These are phyloP conservation scores for Parmales sp. DNA, from an alignment of 108 stramenopile genomes.

Conservation along the genomic window DNA sequence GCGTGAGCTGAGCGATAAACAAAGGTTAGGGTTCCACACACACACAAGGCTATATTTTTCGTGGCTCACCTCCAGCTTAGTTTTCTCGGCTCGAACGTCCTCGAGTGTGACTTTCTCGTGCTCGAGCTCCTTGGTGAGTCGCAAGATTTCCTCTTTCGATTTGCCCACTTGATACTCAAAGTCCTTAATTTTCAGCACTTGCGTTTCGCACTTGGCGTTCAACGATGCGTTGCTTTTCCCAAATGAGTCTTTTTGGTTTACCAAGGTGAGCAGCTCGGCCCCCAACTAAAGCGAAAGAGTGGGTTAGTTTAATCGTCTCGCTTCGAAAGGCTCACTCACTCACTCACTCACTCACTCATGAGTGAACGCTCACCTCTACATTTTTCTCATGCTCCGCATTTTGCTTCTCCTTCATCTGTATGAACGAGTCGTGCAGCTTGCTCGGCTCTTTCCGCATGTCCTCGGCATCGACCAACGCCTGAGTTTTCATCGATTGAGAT, in stretches of 20 bases:
- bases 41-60: too few relatives aligned
- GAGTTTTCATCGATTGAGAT: not conserved
- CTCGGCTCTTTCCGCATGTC: not conserved
- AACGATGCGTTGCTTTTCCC: not conserved
- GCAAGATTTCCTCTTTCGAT: not conserved
- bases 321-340: too few relatives aligned
- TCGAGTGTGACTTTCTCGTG: not conserved
- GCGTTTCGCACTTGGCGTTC: not conserved
- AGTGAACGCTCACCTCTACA: too few relatives aligned
- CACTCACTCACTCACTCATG: too few relatives aligned
- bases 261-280: not conserved
- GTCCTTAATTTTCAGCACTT: not conserved
- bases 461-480: not conserved
- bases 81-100: too few relatives aligned
- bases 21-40: too few relatives aligned
- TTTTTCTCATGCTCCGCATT: not conserved
- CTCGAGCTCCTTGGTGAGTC: conserved; percentile 1
- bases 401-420: not conserved
- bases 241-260: conserved; percentile 5
- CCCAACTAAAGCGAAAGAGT: too few relatives aligned
- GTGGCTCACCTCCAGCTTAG: too few relatives aligned
- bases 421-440: not conserved
- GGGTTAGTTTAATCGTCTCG: too few relatives aligned
- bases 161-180: not conserved
- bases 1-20: too few relatives aligned